Evolutionary conservation across 2,329 filamentous ascomycete genomes (phyloP), one percentile per base, ranked within the genome.

Genomic region (Microcyclosporella mali): DNA sequence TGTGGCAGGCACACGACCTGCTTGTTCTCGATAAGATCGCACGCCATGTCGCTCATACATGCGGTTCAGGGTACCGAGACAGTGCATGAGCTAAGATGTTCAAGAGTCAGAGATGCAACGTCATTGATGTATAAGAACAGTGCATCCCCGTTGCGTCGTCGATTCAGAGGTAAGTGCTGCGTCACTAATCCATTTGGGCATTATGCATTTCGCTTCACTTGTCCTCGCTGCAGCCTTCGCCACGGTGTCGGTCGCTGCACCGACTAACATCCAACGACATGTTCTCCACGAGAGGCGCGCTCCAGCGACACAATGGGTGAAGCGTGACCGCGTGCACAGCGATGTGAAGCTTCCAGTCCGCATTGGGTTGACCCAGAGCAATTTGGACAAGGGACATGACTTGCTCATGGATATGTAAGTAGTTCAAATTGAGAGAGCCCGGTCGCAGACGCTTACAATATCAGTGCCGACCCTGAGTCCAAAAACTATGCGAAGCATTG

Each of bases 281-380:
- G 66, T 70, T 17, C 47, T 68, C 9, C 69, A 71, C 49, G 68
- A 72, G 49, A 68, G 66, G 51, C 65, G 68, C 27, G 50, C 56
- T 10, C 27, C 43, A 4, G 55, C 60, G 2, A 53, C 59, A 16
- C 59, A 63, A 38, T 71, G 69, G 69, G 49, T 61, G 16, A 67
- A 66, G 52, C 50, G 61, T 19, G 53, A 63, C 34, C 63, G 62
- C 27, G 50, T 58, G 6, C 40, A 51, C 21, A 30, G 39, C 25
- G 53, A 57, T 33, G 49, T 53, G 39, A 52, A 47, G 25, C 46
- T 58, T n/a, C 56, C 56, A 4, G 55, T 60, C 48, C 45, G 56
- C 3, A 59, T 57, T 29, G 56, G 56, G 14, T 34, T 53, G 44
- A 45, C 41, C 12, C 49, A 51, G 33, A 33, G 28, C 14, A 53